phyloP scores from a whole-genome alignment of 1,284 basidiomycete genomes.

The Heterobasidion irregulare region DNA sequence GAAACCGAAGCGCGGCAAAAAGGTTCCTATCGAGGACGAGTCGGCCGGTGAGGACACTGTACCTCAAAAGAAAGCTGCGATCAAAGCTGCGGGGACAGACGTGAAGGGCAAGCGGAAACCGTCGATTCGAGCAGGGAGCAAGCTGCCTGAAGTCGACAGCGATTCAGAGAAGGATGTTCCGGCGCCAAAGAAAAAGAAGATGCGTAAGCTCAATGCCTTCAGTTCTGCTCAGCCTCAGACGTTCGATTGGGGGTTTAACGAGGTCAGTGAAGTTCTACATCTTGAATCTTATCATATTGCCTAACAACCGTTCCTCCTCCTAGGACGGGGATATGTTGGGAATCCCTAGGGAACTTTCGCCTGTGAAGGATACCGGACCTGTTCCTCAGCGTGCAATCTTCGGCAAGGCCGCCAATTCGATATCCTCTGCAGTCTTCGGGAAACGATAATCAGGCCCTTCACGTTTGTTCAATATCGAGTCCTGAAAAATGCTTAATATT shows the following conservation, averaged over 20 bases:
- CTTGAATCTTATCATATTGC: too few relatives aligned
- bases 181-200: slow-evolving; percentile 48
- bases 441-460: not conserved
- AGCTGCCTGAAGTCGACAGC: slow-evolving; percentile 2
- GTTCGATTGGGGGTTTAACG: slow-evolving; percentile 31
- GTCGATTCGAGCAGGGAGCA: slow-evolving; percentile 1
- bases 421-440: not conserved
- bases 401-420: not conserved
- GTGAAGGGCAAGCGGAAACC: slow-evolving; percentile 10
- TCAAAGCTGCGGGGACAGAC: not conserved
- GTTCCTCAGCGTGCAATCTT: slow-evolving; percentile 2
- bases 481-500: too few relatives aligned
- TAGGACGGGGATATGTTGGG: slow-evolving; percentile 7
- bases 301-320: not conserved
- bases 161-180: slow-evolving; percentile 15
- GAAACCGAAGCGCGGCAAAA: slow-evolving; percentile 8
- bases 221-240: slow-evolving; percentile 28
- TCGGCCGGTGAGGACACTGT: not conserved
- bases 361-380: slow-evolving; percentile 6
- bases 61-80: not conserved
- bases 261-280: slow-evolving; percentile 20
- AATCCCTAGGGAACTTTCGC: slow-evolving; percentile 10
- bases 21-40: slow-evolving; percentile 16
- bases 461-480: not conserved
- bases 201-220: slow-evolving; percentile 54